Conservation (phyloP, 2,329 filamentous ascomycete genomes). For the Paraphaeosphaeria minitans region DNA sequence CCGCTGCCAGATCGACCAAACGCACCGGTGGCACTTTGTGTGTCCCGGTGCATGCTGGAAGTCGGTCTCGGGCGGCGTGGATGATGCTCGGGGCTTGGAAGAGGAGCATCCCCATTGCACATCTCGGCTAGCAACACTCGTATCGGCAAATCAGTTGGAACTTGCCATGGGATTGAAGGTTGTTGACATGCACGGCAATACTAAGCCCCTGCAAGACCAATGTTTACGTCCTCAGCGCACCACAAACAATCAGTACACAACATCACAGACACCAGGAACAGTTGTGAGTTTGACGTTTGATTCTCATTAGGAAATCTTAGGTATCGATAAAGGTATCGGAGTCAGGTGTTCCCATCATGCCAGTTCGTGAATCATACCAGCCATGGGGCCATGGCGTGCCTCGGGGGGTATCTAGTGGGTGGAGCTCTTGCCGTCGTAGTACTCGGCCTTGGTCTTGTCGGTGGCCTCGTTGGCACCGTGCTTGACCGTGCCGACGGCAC, state of each 20-base stretch:
- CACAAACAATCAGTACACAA: background rate
- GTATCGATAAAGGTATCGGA: conserved; percentile 1
- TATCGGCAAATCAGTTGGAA: too few species aligned
- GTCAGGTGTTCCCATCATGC: conserved; percentile 1
- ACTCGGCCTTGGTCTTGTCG: conserved; percentile 8
- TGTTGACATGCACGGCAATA: too few species aligned
- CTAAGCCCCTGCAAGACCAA: too few species aligned
- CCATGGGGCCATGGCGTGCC: background rate
- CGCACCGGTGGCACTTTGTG: conserved; percentile 50
- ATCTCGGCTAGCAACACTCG: too few species aligned
- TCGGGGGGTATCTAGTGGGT: conserved; percentile 2
- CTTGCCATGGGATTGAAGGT: too few species aligned
- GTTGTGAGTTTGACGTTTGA: background rate
- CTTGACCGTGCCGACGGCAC: conserved; percentile 6
- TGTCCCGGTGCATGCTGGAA: conserved; percentile 53
- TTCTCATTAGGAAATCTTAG: background rate
- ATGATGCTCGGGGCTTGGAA: conserved; percentile 42
- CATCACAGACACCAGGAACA: background rate
- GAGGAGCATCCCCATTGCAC: conserved; percentile 22
- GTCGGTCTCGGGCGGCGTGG: conserved; percentile 50
- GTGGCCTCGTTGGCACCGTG: conserved; percentile 8
- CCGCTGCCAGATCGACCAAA: conserved; percentile 51
- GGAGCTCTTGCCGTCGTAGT: conserved; percentile 9
- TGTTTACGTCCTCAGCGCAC: too few species aligned
- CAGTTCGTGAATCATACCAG: background rate